Evolutionary conservation across 1,284 basidiomycete genomes (phyloP), one percentile per base, ranked within the genome.

Genomic region (Marasmius tenuissimus): DNA sequence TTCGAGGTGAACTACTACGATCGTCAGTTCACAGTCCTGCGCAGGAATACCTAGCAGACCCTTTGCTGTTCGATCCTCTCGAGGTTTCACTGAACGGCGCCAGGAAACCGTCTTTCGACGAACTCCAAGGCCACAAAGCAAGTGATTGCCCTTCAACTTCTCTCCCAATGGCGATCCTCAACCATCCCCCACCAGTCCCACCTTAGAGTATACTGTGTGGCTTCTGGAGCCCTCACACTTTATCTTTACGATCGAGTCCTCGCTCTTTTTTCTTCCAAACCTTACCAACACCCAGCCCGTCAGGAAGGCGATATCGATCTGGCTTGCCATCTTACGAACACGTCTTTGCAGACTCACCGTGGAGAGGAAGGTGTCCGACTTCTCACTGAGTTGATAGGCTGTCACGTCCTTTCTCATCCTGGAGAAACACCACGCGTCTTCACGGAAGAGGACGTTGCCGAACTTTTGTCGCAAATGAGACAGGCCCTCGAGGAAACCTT

Each of bases 261-360:
- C 18, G 93, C 95, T 6, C 78, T 98, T 1, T 97, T 98, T 73
- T 91, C 94, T 4, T 78, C 87, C 0, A 78, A 82, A 16, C 83
- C 89, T 4, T 96, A 93, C 70, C 63, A 67, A 0, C 50, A 72
- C 0, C 88, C 88, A 3, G 65, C 62, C 1, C 65, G 70, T 34
- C 61, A 72, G 34, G 66, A 68, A 8, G 64, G 68, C 42, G 72
- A 68, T 1, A 63, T 79, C 11, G 88, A 95, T 71, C 81, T 98
- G 6, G 70, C 81, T 1, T 85, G 91, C 0, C 97, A 99, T 74
- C 80, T 99, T 18, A 99, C 97, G 42, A 99, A 99, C 71, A 98
- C 97, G 0, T 96, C 94, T 49, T 78, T 98, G n/a, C 97, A 98
- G 74, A 83, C 74, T 12, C 83, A 88, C 62, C 76, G 75, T 11